Evolutionary conservation across 2,329 filamentous ascomycete genomes (phyloP), one percentile per base, ranked within the genome.

Genomic region (Ceratocystis huliohia): DNA sequence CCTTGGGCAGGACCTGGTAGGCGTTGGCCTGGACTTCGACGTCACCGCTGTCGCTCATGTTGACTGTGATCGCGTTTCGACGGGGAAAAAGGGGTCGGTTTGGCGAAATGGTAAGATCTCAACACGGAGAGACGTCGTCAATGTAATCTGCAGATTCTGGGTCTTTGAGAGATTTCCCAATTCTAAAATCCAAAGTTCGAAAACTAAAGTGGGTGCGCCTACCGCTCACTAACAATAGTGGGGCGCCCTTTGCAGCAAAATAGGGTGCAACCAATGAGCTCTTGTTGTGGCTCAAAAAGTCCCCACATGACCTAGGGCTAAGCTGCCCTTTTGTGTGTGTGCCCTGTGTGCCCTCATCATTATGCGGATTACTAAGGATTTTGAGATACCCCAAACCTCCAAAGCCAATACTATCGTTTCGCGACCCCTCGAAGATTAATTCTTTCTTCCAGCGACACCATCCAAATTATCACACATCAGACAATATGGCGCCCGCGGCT

Each of bases 11-110:
- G 78, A 91, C 85, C 77, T 85, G 81, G 81, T 86, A 88, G 80
- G 84, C 83, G 77, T 82, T 81, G 76, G 85, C 83, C 80, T 90
- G 88, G 80, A 94, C 88, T 84, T 96, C 91, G 81, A 96, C 88
- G 84, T 96, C 92, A 83, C 88, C 91, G 81, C 80, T 82, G 82
- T 96, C 91, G 88, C 91, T 96, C 91, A 96, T 96, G 75, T 80
- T 89, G 67, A 63, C 67, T 68, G 65, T 66, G 61, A 68, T 66
- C 65, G 67, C 65, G 65, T 65, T 66, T 68, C 62, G 61, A 66
- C 65, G 63, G 56, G 56, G 63, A 62, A 68, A 66, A 66, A 65
- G 65, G 67, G 74, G 71, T 68, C 66, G 71, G 72, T 70, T 70
- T 74, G 74, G 75, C 75, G 75, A 75, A 73, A 75, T 74, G 71